Evolutionary conservation across 371 early-diverging fungal genomes (phyloP).

Genomic region (Haplosporangium sp.): DNA sequence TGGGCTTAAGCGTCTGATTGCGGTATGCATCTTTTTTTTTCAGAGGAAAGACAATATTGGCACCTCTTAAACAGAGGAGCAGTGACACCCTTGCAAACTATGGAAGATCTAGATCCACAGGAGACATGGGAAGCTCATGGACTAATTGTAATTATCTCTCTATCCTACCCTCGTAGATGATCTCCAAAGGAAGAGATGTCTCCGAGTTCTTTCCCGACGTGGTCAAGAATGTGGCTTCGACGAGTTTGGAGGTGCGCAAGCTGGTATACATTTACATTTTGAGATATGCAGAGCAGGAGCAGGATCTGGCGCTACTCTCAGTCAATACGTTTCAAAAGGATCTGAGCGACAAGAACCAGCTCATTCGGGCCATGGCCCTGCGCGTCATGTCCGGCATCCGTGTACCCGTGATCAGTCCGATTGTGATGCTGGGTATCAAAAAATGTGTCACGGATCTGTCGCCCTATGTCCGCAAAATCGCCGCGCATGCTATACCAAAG

Average conservation of each 20-base stretch:
- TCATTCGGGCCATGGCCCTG: constrained; percentile 94
- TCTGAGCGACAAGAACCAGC: constrained; percentile 90
- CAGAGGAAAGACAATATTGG: neutral
- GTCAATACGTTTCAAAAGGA: constrained; percentile 98
- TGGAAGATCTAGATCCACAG: no score
- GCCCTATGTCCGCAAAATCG: constrained; percentile 93
- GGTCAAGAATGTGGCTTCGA: constrained; percentile 95
- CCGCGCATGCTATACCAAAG: constrained; percentile 92
- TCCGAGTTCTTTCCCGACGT: constrained; percentile 95
- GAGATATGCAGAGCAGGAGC: constrained; percentile 95
- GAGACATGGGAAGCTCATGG: no score
- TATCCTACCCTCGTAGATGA: constrained; percentile 67
- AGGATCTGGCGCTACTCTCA: constrained; percentile 92
- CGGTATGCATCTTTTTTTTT: constrained; percentile 64
- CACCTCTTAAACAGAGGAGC: no score
- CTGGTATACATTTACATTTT: constrained; percentile 95
- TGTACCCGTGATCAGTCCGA: constrained; percentile 89
- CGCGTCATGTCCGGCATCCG: constrained; percentile 95
- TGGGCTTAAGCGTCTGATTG: constrained; percentile 90
- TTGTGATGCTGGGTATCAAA: constrained; percentile 89
- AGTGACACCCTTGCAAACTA: no score
- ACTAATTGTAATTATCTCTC: no score
- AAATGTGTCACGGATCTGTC: constrained; percentile 88
- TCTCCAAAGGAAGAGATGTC: constrained; percentile 93
- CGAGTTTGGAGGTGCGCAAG: constrained; percentile 90